These are phyloP conservation scores for Salvia splendens DNA, from an alignment of 257 asterid genomes.

Conservation along the genomic window DNA sequence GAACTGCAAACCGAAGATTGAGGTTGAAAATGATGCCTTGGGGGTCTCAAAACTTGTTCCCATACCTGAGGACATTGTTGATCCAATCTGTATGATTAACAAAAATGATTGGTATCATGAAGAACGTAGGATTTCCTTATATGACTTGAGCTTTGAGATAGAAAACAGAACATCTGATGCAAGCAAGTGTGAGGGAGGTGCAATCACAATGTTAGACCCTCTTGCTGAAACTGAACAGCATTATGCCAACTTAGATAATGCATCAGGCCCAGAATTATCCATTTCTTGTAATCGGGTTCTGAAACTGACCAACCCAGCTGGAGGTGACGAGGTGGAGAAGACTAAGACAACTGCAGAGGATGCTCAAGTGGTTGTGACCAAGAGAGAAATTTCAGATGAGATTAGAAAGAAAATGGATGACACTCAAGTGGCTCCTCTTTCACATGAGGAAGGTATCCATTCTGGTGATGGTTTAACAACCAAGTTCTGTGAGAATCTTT, in stretches of 20 bases:
- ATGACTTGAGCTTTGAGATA: slow-evolving; percentile 51
- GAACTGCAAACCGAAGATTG: slow-evolving; percentile 17
- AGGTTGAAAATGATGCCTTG: slow-evolving; percentile 8
- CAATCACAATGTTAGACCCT: background rate
- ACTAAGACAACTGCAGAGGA: background rate
- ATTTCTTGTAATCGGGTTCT: background rate
- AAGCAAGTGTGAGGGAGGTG: background rate
- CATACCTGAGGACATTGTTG: slow-evolving; percentile 27
- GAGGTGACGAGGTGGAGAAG: slow-evolving; percentile 21
- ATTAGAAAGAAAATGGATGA: slow-evolving; percentile 6
- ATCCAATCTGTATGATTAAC: slow-evolving; percentile 36
- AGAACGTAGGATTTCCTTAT: slow-evolving; percentile 38
- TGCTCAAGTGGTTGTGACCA: background rate
- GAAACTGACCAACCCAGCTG: background rate
- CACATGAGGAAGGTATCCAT: slow-evolving; percentile 10
- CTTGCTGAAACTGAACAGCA: slow-evolving; percentile 8
- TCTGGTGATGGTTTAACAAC: slow-evolving; percentile 1
- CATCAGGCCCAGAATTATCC: background rate
- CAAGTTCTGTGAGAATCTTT: slow-evolving; percentile 1
- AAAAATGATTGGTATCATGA: slow-evolving; percentile 28
- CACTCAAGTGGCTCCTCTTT: slow-evolving; percentile 9
- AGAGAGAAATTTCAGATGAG: slow-evolving; percentile 1
- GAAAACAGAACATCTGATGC: slow-evolving; percentile 23
- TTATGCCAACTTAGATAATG: slow-evolving; percentile 8
- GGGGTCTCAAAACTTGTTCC: slow-evolving; percentile 14